Percentiles rank a stretch among this genome's conserved stretches.
phyloP scores from a whole-genome alignment of 805 yeast genomes.

The Yarrowia sp. region DNA sequence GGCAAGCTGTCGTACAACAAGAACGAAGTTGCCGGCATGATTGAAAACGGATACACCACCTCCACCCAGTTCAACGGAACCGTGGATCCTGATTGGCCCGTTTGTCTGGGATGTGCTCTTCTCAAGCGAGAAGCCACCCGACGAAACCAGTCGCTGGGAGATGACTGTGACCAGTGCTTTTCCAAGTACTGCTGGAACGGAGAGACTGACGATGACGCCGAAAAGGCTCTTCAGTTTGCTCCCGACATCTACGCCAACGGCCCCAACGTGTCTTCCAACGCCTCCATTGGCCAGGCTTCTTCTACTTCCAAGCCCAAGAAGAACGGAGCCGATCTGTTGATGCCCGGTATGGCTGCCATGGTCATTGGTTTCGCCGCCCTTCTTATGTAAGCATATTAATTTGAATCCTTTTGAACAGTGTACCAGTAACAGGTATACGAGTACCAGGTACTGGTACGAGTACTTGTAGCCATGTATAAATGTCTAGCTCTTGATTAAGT shows the following conservation, averaged over 20 bases:
- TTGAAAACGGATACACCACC: conserved; percentile 71
- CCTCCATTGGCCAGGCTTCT: conserved; percentile 18
- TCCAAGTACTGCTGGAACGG: conserved; percentile 75
- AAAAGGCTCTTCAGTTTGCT: not conserved
- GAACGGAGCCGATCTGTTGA: not conserved
- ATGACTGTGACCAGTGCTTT: conserved; percentile 71
- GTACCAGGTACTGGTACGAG: too few species aligned
- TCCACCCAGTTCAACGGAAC: conserved; percentile 64
- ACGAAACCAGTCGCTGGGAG: conserved; percentile 45
- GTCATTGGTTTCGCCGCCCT: conserved; percentile 1
- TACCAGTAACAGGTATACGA: too few species aligned
- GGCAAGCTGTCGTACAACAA: conserved; percentile 55
- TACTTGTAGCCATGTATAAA: too few species aligned
- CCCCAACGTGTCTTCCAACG: conserved; percentile 8
- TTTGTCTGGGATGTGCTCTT: conserved; percentile 81
- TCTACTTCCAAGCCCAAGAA: conserved; percentile 20
- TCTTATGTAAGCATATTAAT: not conserved
- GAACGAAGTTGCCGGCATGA: conserved; percentile 55
- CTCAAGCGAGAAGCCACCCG: conserved; percentile 76
- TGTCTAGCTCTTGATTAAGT: too few species aligned
- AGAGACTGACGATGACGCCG: conserved; percentile 27
- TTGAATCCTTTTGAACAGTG: too few species aligned
- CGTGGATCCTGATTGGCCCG: conserved; percentile 62
- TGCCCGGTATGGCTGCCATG: not conserved
- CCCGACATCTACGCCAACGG: conserved; percentile 16